phyloP scores from a whole-genome alignment of 768 basidiomycete genomes.

The Pisolithus albus region DNA sequence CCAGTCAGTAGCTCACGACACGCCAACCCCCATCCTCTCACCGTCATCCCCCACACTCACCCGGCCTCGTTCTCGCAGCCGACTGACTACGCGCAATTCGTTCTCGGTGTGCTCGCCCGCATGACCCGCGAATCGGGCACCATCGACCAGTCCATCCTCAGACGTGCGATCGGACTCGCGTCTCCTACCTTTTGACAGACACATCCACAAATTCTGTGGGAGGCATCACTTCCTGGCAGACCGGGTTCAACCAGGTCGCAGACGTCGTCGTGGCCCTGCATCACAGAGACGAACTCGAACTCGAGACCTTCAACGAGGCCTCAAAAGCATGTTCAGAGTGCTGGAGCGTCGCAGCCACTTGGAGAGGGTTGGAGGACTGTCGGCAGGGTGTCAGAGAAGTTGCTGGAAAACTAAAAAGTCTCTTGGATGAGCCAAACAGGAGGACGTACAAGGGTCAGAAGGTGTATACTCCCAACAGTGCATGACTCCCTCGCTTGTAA shows the following conservation, averaged over 20 bases:
- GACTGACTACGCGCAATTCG: constrained; percentile 58
- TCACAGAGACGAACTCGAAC: constrained; percentile 55
- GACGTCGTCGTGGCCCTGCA: constrained; percentile 73
- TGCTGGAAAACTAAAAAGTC: constrained; percentile 52
- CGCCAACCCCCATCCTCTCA: not conserved
- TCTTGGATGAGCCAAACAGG: constrained; percentile 31
- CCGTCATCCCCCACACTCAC: not conserved
- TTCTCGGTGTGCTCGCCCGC: constrained; percentile 46
- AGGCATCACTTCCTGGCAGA: constrained; percentile 57
- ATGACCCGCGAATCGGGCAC: constrained; percentile 39
- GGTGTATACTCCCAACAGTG: constrained; percentile 25
- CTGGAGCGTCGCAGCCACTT: constrained; percentile 66
- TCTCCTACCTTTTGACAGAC: constrained; percentile 80
- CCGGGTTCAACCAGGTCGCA: constrained; percentile 61
- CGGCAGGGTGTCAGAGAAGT: constrained; percentile 55
- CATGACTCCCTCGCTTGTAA: not conserved
- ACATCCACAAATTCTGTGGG: constrained; percentile 50
- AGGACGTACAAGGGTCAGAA: constrained; percentile 27
- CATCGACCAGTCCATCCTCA: constrained; percentile 57
- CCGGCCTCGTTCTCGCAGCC: constrained; percentile 19
- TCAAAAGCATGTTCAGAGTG: constrained; percentile 64
- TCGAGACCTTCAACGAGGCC: constrained; percentile 70
- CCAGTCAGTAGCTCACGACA: constrained; percentile 17
- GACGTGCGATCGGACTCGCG: constrained; percentile 60
- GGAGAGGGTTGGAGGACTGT: constrained; percentile 60